phyloP scores from a whole-genome alignment of 1,284 basidiomycete genomes.

The Porodaedalea pini region DNA sequence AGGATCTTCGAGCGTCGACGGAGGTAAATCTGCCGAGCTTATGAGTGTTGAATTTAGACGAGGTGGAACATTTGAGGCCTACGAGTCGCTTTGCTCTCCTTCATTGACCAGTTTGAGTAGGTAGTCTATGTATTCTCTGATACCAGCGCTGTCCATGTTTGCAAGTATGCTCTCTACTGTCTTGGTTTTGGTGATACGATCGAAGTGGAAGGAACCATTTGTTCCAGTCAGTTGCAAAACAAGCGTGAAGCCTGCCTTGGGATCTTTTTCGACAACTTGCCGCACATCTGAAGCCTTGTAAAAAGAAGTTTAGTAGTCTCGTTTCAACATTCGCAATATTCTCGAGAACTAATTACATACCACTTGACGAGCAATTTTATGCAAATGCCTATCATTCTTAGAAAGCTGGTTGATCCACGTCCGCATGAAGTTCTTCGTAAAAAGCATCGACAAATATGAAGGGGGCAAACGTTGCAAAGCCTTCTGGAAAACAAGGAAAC shows the following conservation, averaged over 20 bases:
- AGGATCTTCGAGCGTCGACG: slow-evolving; percentile 58
- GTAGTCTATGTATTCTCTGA: slow-evolving; percentile 75
- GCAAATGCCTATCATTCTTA: slow-evolving; percentile 81
- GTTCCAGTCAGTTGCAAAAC: slow-evolving; percentile 85
- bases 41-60: slow-evolving; percentile 11
- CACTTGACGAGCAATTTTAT: slow-evolving; percentile 82
- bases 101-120: slow-evolving; percentile 63
- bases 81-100: slow-evolving; percentile 42
- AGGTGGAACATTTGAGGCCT: slow-evolving; percentile 25
- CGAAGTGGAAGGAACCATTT: slow-evolving; percentile 86
- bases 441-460: slow-evolving; percentile 77
- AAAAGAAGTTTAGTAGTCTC: neutral
- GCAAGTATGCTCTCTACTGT: slow-evolving; percentile 85
- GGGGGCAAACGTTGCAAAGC: slow-evolving; percentile 69
- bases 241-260: slow-evolving; percentile 80
- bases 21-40: slow-evolving; percentile 24
- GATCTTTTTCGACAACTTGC: slow-evolving; percentile 70
- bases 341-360: slow-evolving; percentile 40
- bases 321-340: slow-evolving; percentile 5
- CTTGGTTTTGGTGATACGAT: slow-evolving; percentile 89
- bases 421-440: slow-evolving; percentile 95
- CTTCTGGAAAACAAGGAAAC: slow-evolving; percentile 88
- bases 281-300: slow-evolving; percentile 72
- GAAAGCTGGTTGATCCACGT: slow-evolving; percentile 96
- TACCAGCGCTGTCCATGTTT: slow-evolving; percentile 72